Evolutionary conservation across 371 early-diverging fungal genomes (phyloP).

Genomic region (Mortierella sp.): DNA sequence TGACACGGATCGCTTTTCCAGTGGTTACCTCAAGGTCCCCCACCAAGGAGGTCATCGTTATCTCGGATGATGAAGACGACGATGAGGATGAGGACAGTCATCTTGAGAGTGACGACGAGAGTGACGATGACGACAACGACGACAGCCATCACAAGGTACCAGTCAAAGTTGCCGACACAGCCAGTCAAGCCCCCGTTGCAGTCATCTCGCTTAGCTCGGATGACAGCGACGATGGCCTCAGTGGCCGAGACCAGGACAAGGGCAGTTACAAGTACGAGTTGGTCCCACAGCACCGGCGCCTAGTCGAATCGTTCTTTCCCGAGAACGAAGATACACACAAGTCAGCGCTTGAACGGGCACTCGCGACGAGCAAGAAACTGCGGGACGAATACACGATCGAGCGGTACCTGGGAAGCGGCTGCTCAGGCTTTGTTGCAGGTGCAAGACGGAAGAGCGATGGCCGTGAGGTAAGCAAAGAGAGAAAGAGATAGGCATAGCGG

Average conservation of each 20-base stretch:
- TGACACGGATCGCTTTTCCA: not conserved
- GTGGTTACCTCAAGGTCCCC: not conserved
- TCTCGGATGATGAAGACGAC: slow-evolving; percentile 37
- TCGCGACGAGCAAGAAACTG: slow-evolving; percentile 28
- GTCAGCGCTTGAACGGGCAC: slow-evolving; percentile 35
- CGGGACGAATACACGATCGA: slow-evolving; percentile 35
- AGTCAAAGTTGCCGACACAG: not conserved
- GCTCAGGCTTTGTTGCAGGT: slow-evolving; percentile 39
- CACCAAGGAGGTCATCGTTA: slow-evolving; percentile 30
- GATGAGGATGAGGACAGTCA: slow-evolving; percentile 6
- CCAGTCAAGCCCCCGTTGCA: not conserved
- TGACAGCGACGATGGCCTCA: no score
- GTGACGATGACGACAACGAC: not conserved
- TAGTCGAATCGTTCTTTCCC: slow-evolving; percentile 44
- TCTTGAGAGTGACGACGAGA: not conserved
- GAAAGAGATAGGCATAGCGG: not conserved
- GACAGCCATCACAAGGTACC: not conserved
- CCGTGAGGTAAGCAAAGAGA: slow-evolving; percentile 18
- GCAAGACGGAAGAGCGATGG: slow-evolving; percentile 34
- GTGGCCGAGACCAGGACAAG: not conserved
- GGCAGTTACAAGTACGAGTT: slow-evolving; percentile 25
- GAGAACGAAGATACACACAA: slow-evolving; percentile 21
- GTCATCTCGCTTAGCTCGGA: no score
- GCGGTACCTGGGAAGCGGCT: slow-evolving; percentile 39
- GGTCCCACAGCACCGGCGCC: slow-evolving; percentile 17